phyloP scores from a whole-genome alignment of 2,329 filamentous ascomycete species.

The Microsporum audouinii region DNA sequence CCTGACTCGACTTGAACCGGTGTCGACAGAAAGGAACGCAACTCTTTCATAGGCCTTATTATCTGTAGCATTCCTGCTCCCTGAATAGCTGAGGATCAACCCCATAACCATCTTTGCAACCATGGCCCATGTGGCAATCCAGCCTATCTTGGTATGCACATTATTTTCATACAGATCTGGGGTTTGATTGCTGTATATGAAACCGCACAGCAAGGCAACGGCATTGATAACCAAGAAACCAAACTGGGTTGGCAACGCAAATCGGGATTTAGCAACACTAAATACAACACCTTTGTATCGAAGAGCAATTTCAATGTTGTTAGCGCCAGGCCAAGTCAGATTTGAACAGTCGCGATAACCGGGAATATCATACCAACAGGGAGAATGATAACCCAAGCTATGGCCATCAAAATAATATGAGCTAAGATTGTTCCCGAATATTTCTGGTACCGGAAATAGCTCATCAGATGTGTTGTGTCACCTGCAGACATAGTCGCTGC shows the following conservation, averaged over 20 bases:
- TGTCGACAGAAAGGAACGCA: conserved; percentile 52
- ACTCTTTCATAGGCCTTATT: conserved; percentile 39
- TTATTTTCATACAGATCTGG: conserved; percentile 81
- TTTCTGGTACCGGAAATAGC: conserved; percentile 34
- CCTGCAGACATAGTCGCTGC: conserved; percentile 19
- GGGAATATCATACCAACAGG: conserved; percentile 51
- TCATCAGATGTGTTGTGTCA: conserved; percentile 26
- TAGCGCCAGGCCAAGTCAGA: background rate
- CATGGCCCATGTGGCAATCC: conserved; percentile 65
- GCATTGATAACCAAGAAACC: conserved; percentile 53
- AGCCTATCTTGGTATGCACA: conserved; percentile 78
- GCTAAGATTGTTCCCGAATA: conserved; percentile 45
- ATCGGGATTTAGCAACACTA: conserved; percentile 66
- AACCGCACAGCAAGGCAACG: conserved; percentile 52
- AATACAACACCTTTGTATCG: conserved; percentile 61
- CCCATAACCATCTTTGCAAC: conserved; percentile 59
- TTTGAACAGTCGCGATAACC: background rate
- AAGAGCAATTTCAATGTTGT: conserved; percentile 5
- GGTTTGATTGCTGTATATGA: conserved; percentile 66
- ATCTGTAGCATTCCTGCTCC: conserved; percentile 27
- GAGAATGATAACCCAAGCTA: conserved; percentile 61
- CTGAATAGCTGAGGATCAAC: conserved; percentile 51
- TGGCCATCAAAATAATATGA: conserved; percentile 59
- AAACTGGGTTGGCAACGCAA: conserved; percentile 58
- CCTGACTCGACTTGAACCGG: conserved; percentile 38